Percentiles rank a stretch among this genome's conserved stretches.
These are phyloP conservation scores for Russula sp. DNA, from an alignment of 768 basidiomycete species.

Conservation along the genomic window DNA sequence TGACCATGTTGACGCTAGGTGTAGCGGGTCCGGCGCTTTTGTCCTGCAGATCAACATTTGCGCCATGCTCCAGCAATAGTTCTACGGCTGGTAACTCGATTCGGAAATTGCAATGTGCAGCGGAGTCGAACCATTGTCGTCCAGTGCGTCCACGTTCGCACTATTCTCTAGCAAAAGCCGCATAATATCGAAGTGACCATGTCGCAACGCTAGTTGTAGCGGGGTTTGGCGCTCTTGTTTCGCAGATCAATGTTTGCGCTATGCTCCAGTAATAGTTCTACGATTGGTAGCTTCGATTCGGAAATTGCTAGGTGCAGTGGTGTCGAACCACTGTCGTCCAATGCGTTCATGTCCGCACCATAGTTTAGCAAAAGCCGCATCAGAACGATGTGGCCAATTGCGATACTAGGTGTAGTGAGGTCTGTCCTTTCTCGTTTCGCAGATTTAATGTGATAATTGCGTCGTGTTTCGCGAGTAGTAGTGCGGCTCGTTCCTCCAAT, in stretches of 20 bases:
- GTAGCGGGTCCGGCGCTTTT: too few species aligned
- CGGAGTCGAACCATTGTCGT: too few species aligned
- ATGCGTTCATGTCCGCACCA: not conserved
- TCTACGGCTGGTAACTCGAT: too few species aligned
- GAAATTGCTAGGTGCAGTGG: not conserved
- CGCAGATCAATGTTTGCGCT: not conserved
- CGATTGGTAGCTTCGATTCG: not conserved
- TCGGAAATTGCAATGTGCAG: not conserved
- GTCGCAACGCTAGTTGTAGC: slow-evolving; percentile 21
- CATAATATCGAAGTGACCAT: not conserved
- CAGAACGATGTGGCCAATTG: too few species aligned
- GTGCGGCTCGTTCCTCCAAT: too few species aligned
- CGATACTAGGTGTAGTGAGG: too few species aligned
- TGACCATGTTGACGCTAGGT: too few species aligned
- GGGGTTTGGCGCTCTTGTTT: not conserved
- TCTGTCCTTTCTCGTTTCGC: too few species aligned
- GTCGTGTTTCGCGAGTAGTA: not conserved
- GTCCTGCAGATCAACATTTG: too few species aligned
- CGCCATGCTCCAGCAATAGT: too few species aligned
- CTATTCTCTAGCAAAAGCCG: too few species aligned
- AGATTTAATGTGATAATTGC: not conserved
- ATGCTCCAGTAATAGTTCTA: not conserved
- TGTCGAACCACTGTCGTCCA: not conserved
- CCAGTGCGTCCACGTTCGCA: not conserved
- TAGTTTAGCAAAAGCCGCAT: not conserved